Percentiles rank a stretch among this genome's conserved stretches.
These are phyloP conservation scores for Diaporthe sp. DNA, from an alignment of 2,329 filamentous ascomycete genomes.

Conservation along the genomic window DNA sequence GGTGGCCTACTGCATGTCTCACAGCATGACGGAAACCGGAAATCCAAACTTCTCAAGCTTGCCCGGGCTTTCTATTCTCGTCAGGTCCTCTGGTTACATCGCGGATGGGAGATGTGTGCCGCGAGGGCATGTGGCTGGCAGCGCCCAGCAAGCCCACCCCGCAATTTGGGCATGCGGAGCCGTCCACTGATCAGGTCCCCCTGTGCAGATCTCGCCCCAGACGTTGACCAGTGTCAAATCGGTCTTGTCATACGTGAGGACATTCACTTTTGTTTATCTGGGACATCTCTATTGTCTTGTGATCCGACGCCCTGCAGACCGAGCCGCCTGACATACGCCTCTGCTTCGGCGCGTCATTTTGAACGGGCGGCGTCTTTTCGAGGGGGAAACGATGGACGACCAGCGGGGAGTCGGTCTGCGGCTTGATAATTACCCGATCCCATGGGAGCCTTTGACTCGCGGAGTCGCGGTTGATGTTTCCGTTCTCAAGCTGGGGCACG, in stretches of 20 bases:
- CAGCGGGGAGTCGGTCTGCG: neutral
- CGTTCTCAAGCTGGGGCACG: neutral
- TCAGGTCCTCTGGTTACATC: conserved; percentile 9
- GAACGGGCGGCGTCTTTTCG: neutral
- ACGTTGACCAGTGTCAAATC: neutral
- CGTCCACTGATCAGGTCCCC: conserved; percentile 26
- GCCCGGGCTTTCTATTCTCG: neutral
- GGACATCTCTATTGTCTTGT: conserved; percentile 1
- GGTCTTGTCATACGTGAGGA: neutral
- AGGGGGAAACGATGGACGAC: neutral
- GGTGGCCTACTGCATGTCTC: neutral
- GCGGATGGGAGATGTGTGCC: neutral
- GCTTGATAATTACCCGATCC: neutral
- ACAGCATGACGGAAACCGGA: conserved; percentile 16
- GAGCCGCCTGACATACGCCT: neutral
- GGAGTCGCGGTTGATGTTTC: neutral
- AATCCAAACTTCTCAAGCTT: neutral
- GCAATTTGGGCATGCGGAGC: conserved; percentile 30
- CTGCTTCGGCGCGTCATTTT: neutral
- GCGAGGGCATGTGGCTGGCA: conserved; percentile 21
- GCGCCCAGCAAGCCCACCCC: conserved; percentile 9
- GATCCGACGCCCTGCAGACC: conserved; percentile 8
- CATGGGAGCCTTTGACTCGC: neutral
- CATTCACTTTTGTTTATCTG: neutral
- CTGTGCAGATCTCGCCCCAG: conserved; percentile 6